Base-by-base conservation (phyloP, 1,284 basidiomycete genomes). In the Heterobasidion irregulare region DNA sequence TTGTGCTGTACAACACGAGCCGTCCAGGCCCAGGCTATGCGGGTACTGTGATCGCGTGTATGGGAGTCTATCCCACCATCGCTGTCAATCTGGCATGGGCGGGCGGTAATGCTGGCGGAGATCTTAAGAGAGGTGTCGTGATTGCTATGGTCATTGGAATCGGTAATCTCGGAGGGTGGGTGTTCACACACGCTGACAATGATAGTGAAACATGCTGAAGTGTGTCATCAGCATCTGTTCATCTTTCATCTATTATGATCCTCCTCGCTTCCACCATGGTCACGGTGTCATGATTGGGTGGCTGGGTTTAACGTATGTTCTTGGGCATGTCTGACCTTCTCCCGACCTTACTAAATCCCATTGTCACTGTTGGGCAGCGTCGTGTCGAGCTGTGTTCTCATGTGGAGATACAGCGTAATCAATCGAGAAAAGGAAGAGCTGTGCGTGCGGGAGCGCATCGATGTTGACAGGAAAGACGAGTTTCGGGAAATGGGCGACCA, bases 11-110 rank as follows among this genome's bases (percentile, higher is more conserved):
- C 49, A 72, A 69, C 7, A 69, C 69, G 62, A 58, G 56, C 6
- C 58, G 45, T 7, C 56, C 77, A 1, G 69, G 69, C 1, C 63
- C 62, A 36, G 72, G 75, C n/a, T 84, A 83, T 64, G 63, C 68
- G 10, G 83, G 78, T 1, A 68, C 80, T 8, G 65, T 83, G 59
- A 68, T 85, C 35, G 75, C 77, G 48, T 74, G 79, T 13, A 68
- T 71, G n/a, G 82, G 82, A 44, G 74, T 78, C 19, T 83, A 72
- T 64, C 78, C 81, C 10, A 73, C 75, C 6, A 73, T 83, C 56
- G 75, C 82, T 19, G 69, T 83, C 47, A 65, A 69, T 51, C 66
- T 83, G 15, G 78, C 80, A 15, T 84, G 82, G 83, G 74, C 71
- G 2, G 71, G 75, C 12, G 77, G 78, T 53, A 80, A 80, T 59